Evolutionary conservation across 2,329 filamentous ascomycete genomes (phyloP).

Genomic region (Phyllachora maydis): DNA sequence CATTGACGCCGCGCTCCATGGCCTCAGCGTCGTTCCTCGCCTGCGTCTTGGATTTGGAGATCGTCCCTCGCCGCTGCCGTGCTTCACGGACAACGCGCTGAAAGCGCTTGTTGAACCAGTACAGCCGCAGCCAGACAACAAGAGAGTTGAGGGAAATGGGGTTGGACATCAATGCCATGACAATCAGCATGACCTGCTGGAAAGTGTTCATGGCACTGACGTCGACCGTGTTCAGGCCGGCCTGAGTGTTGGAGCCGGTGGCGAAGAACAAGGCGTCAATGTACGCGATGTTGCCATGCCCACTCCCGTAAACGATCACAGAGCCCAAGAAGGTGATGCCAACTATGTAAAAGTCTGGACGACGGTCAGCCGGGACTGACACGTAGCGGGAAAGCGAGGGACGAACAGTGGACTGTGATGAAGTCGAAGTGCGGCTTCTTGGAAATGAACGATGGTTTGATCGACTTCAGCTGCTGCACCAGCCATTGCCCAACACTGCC

Average conservation of each 20-base stretch:
- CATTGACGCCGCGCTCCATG: conserved; percentile 43
- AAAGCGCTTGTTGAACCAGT: conserved; percentile 97
- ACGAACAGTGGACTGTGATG: conserved; percentile 59
- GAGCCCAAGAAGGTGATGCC: conserved; percentile 53
- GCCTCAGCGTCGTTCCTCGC: conserved; percentile 19
- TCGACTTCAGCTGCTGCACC: conserved; percentile 17
- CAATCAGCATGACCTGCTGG: conserved; percentile 53
- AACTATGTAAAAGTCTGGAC: conserved; percentile 60
- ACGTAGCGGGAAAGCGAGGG: neutral
- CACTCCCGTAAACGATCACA: conserved; percentile 47
- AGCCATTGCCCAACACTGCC: conserved; percentile 1
- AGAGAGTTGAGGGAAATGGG: conserved; percentile 70
- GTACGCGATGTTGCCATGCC: conserved; percentile 42
- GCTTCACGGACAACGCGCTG: conserved; percentile 63
- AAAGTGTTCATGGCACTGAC: conserved; percentile 48
- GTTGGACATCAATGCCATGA: conserved; percentile 54
- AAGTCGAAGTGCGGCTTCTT: conserved; percentile 58
- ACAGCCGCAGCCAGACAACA: conserved; percentile 81
- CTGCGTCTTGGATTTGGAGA: conserved; percentile 39
- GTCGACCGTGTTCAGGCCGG: conserved; percentile 68
- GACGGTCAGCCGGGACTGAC: conserved; percentile 2
- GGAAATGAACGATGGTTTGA: conserved; percentile 35
- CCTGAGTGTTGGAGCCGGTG: conserved; percentile 75
- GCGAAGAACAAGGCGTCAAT: conserved; percentile 81
- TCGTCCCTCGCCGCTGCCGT: conserved; percentile 39